phyloP scores from a whole-genome alignment of 2,329 filamentous ascomycete genomes.

The Aspergillus felis region DNA sequence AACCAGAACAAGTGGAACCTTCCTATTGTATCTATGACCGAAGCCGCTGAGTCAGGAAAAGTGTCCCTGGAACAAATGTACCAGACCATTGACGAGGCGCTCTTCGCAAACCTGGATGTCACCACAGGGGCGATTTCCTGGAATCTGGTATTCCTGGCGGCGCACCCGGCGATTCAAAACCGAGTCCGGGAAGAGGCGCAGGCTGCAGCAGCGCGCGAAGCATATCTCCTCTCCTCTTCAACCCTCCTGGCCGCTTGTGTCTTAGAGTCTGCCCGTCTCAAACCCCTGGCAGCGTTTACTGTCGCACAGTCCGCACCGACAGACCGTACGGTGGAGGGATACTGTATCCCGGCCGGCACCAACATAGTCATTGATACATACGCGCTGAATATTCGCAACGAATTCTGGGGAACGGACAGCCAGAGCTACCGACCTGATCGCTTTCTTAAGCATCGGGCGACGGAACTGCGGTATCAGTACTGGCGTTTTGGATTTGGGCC shows the following conservation, averaged over 20 bases:
- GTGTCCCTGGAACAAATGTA: conserved; percentile 28
- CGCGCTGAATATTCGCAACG: conserved; percentile 40
- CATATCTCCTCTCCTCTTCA: conserved; percentile 21
- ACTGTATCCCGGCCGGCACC: conserved; percentile 34
- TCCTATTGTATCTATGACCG: conserved; percentile 9
- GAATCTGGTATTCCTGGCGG: conserved; percentile 42
- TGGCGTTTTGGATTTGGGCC: conserved; percentile 48
- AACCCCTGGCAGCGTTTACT: conserved; percentile 40
- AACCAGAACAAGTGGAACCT: not conserved
- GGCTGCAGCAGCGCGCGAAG: not conserved
- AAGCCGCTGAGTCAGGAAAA: conserved; percentile 11
- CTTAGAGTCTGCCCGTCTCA: conserved; percentile 38
- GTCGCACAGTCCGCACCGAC: conserved; percentile 40
- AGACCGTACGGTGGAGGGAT: conserved; percentile 31
- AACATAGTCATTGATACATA: conserved; percentile 44
- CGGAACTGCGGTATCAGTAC: conserved; percentile 23
- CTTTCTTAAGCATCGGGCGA: conserved; percentile 7
- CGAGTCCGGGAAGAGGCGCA: conserved; percentile 16
- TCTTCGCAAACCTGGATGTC: conserved; percentile 49
- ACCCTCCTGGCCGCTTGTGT: conserved; percentile 34
- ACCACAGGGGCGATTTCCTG: conserved; percentile 43
- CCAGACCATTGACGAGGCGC: conserved; percentile 46
- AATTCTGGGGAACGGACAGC: conserved; percentile 39
- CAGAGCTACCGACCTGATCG: conserved; percentile 31
- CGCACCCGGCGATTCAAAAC: conserved; percentile 29